These are phyloP conservation scores for Trichoderma brevicompactum DNA, from an alignment of 2,329 filamentous ascomycete species.

Conservation along the genomic window DNA sequence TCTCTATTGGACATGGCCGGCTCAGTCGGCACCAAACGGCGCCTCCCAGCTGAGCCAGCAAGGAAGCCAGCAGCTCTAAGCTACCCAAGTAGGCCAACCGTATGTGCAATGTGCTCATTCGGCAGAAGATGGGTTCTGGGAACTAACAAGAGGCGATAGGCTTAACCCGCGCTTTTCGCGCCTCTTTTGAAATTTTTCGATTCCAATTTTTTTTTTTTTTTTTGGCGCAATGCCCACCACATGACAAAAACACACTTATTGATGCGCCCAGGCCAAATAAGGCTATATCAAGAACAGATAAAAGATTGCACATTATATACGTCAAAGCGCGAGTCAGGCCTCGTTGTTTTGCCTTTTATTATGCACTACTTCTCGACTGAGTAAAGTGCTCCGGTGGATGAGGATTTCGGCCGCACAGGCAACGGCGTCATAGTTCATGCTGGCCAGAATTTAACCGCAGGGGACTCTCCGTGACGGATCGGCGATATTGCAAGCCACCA, in stretches of 20 bases:
- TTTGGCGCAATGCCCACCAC: background rate
- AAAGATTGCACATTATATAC: background rate
- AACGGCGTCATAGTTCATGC: background rate
- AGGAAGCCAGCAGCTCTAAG: background rate
- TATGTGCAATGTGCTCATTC: background rate
- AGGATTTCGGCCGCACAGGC: background rate
- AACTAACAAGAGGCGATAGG: background rate
- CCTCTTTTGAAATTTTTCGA: background rate
- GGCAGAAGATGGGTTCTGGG: background rate
- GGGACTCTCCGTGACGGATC: background rate
- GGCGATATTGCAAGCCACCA: background rate
- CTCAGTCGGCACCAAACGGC: conserved; percentile 17
- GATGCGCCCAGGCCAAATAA: background rate
- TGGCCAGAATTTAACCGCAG: background rate
- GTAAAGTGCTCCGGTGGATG: background rate
- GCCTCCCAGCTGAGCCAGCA: background rate
- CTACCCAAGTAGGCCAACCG: background rate
- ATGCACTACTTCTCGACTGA: background rate
- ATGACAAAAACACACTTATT: background rate
- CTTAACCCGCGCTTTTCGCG: conserved; percentile 18
- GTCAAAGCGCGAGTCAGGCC: background rate
- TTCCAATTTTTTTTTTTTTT: background rate
- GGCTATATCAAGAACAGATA: background rate
- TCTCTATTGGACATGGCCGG: conserved; percentile 19
- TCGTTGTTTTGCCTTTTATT: background rate